Conservation (phyloP, 169 alveolate genomes). For the Miamiensis avidus region DNA sequence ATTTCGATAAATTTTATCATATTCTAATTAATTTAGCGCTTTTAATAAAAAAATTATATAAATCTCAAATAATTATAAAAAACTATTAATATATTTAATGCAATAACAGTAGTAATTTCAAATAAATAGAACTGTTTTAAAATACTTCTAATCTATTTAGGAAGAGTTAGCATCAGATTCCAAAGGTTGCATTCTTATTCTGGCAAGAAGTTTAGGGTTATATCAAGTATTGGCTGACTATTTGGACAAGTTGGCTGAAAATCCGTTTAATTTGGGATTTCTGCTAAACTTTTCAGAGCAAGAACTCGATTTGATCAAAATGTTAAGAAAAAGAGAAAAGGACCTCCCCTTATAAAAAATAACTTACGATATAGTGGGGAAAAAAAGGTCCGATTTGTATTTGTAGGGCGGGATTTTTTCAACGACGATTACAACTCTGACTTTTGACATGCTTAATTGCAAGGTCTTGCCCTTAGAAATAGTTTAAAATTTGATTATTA, state of each 20-base stretch:
- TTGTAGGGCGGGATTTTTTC: not conserved
- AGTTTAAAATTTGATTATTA: too few species aligned
- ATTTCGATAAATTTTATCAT: too few species aligned
- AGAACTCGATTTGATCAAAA: not conserved
- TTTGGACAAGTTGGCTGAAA: not conserved
- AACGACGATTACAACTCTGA: not conserved
- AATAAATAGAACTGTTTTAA: too few species aligned
- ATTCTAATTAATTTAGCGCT: too few species aligned
- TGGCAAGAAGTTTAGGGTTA: not conserved
- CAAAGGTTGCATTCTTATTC: not conserved
- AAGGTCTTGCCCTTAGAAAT: not conserved
- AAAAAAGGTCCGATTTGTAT: not conserved
- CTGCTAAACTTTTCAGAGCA: not conserved
- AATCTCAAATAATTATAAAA: too few species aligned
- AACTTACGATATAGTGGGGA: not conserved
- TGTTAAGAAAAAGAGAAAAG: not conserved
- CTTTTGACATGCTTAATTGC: not conserved
- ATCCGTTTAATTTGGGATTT: not conserved
- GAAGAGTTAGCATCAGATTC: too few species aligned
- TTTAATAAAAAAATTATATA: too few species aligned
- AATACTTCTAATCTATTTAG: too few species aligned
- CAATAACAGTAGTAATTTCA: too few species aligned
- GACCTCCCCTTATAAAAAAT: not conserved
- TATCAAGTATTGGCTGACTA: not conserved
- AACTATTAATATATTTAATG: too few species aligned